Evolutionary conservation across 78 protist genomes (phyloP).

Genomic region (Dictyostelium brefeldianum): DNA sequence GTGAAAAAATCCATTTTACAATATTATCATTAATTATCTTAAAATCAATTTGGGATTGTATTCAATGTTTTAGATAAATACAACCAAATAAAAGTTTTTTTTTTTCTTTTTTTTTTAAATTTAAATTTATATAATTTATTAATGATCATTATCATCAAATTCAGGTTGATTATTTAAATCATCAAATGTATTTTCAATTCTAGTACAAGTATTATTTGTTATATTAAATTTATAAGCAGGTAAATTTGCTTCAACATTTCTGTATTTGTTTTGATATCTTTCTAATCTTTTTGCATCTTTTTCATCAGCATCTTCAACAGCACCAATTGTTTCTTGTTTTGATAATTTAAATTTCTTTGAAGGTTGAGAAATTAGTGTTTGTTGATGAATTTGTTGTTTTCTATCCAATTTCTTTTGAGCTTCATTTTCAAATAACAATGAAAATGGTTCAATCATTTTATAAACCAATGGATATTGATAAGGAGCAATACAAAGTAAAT

Average conservation of each 20-base stretch:
- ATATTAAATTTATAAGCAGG: background rate
- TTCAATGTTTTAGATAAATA: too few relatives aligned
- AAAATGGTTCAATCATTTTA: constrained; percentile 1
- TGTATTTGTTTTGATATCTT: constrained; percentile 15
- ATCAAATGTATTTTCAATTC: constrained; percentile 7
- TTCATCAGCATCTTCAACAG: background rate
- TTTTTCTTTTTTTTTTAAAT: background rate
- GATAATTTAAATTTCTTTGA: background rate
- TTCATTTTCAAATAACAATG: constrained; percentile 1
- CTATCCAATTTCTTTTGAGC: constrained; percentile 14
- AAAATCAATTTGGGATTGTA: too few relatives aligned
- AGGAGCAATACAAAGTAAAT: constrained; percentile 38
- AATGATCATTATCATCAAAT: background rate
- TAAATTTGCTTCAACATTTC: background rate
- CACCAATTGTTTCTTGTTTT: background rate
- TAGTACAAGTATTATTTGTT: background rate
- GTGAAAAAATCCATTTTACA: too few relatives aligned
- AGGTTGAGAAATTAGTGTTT: background rate
- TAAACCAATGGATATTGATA: constrained; percentile 58
- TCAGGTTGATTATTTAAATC: background rate
- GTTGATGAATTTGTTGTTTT: constrained; percentile 8
- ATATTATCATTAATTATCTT: too few relatives aligned
- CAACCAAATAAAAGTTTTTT: too few relatives aligned
- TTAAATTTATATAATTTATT: too few relatives aligned
- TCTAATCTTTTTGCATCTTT: constrained; percentile 7